Conservation (phyloP, 345 rosid species). For the Ceriops tagal region DNA sequence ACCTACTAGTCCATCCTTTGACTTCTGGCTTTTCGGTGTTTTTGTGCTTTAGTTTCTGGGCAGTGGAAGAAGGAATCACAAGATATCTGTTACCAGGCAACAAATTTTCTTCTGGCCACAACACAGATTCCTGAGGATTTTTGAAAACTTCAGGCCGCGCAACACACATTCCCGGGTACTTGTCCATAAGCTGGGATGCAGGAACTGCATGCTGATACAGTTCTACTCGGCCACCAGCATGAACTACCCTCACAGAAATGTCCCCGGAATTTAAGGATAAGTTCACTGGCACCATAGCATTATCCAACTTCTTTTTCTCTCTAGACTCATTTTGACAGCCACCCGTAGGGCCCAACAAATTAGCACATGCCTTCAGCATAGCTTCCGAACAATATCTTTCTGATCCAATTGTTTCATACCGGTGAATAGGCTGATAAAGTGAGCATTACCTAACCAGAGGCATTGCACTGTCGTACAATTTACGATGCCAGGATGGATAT, state of each 20-base stretch:
- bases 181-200: slow-evolving; percentile 46
- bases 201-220: slow-evolving; percentile 36
- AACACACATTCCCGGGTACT: slow-evolving; percentile 51
- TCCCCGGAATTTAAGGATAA: slow-evolving; percentile 27
- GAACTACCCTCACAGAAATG: slow-evolving; percentile 46
- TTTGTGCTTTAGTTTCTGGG: slow-evolving; percentile 37
- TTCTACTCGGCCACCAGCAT: slow-evolving; percentile 52
- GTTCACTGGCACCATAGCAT: slow-evolving; percentile 26
- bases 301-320: slow-evolving; percentile 17
- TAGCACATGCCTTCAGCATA: slow-evolving; percentile 33
- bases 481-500: slow-evolving; percentile 12
- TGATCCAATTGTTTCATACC: slow-evolving; percentile 18
- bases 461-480: slow-evolving; percentile 8
- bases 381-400: slow-evolving; percentile 20
- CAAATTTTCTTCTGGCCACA: slow-evolving; percentile 42
- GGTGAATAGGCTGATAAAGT: slow-evolving; percentile 5
- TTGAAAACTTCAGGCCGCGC: slow-evolving; percentile 54
- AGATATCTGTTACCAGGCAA: slow-evolving; percentile 50
- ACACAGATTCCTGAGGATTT: slow-evolving; percentile 37
- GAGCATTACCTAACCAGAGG: background rate
- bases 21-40: slow-evolving; percentile 22
- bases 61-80: slow-evolving; percentile 47
- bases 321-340: slow-evolving; percentile 12
- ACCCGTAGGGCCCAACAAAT: slow-evolving; percentile 24
- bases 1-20: slow-evolving; percentile 11